phyloP scores from a whole-genome alignment of 208 protist genomes.

The Crithidia thermophila region DNA sequence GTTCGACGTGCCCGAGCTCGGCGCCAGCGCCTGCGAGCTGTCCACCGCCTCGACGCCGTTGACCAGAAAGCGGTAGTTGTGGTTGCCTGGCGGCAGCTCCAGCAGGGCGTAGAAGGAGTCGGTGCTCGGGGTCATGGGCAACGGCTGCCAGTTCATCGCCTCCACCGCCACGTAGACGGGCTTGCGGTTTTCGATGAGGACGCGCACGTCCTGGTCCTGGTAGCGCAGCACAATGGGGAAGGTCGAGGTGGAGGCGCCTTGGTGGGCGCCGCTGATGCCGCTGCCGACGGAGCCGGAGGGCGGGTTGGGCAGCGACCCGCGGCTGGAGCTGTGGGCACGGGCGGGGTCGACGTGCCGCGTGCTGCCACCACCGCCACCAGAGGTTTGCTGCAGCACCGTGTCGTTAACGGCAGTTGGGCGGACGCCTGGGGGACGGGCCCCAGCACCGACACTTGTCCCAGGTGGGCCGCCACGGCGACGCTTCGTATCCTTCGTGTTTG shows the following conservation, averaged over 20 bases:
- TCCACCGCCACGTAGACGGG: slow-evolving; percentile 66
- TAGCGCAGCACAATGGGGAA: slow-evolving; percentile 87
- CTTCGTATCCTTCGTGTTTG: slow-evolving; percentile 64
- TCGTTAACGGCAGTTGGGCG: slow-evolving; percentile 47
- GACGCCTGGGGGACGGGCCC: slow-evolving; percentile 23
- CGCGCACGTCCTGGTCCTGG: slow-evolving; percentile 57
- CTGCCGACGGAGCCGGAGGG: slow-evolving; percentile 5
- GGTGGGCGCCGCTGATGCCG: background rate
- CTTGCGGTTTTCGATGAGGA: slow-evolving; percentile 48
- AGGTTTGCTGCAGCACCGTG: slow-evolving; percentile 41
- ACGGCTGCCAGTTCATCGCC: slow-evolving; percentile 64
- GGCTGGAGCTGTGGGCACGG: slow-evolving; percentile 11
- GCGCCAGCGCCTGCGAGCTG: slow-evolving; percentile 66
- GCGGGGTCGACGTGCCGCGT: slow-evolving; percentile 30
- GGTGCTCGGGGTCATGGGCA: slow-evolving; percentile 83
- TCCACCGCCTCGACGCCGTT: slow-evolving; percentile 77
- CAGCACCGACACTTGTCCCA: slow-evolving; percentile 4
- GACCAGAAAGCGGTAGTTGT: slow-evolving; percentile 85
- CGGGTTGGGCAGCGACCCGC: slow-evolving; percentile 14
- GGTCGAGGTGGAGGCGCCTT: slow-evolving; percentile 10
- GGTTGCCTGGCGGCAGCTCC: slow-evolving; percentile 71
- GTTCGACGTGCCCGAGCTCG: slow-evolving; percentile 10
- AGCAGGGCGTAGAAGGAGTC: slow-evolving; percentile 88
- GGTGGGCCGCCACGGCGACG: slow-evolving; percentile 17
- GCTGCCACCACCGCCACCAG: background rate